Evolutionary conservation across 2,329 filamentous ascomycete species (phyloP).

Genomic region (Apiospora sp.): DNA sequence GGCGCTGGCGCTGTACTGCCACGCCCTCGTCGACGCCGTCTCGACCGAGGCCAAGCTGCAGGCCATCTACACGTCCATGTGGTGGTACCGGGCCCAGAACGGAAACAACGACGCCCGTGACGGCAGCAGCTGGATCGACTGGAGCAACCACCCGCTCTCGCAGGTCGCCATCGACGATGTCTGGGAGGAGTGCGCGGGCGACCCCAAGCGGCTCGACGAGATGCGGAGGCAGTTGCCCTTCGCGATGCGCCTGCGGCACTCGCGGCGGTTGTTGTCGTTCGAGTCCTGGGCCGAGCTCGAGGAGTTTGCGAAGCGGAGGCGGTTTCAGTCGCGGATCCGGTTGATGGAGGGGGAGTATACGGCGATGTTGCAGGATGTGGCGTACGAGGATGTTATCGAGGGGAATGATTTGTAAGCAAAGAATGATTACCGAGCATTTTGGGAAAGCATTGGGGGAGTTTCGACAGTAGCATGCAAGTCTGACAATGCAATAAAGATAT

Average conservation of each 20-base stretch:
- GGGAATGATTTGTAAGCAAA: background rate
- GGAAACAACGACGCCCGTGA: background rate
- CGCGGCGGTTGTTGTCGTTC: background rate
- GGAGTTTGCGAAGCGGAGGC: background rate
- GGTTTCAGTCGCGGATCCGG: background rate
- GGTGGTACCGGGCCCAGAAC: slow-evolving; percentile 6
- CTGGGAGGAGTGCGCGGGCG: slow-evolving; percentile 4
- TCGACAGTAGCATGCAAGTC: background rate
- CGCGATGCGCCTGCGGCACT: background rate
- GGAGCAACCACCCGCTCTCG: background rate
- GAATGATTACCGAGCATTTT: background rate
- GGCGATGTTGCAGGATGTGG: background rate
- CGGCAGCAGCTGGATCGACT: slow-evolving; percentile 13
- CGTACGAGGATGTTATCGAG: background rate
- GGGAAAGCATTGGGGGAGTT: no score
- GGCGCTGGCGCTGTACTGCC: slow-evolving; percentile 12
- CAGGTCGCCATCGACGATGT: slow-evolving; percentile 11
- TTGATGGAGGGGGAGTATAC: background rate
- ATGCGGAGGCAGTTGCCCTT: background rate
- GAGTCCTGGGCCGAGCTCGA: background rate
- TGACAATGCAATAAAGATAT: background rate
- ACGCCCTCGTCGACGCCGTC: background rate
- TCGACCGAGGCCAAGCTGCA: slow-evolving; percentile 22
- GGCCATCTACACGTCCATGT: background rate
- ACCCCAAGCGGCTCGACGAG: background rate